Conservation (phyloP, 805 yeast species). For the Zygoascus bituminiphila region DNA sequence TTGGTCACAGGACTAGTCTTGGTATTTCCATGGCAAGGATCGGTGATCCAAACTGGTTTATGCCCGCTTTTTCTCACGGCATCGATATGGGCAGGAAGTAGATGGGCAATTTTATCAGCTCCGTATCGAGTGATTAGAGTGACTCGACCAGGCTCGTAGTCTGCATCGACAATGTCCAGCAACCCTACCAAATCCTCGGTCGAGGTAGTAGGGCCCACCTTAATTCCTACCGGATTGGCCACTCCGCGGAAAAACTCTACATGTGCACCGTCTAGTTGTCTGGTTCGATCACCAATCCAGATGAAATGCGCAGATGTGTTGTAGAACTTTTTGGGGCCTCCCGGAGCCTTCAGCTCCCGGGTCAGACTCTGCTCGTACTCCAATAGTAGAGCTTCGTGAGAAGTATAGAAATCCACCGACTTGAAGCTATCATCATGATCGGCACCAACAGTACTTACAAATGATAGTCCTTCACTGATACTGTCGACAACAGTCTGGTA, state of each 20-base stretch:
- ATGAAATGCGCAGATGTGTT: slow-evolving; percentile 37
- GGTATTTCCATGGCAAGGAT: slow-evolving; percentile 40
- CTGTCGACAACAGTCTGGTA: slow-evolving; percentile 31
- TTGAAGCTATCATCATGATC: slow-evolving; percentile 20
- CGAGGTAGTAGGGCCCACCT: slow-evolving; percentile 37
- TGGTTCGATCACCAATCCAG: slow-evolving; percentile 39
- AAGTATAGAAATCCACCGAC: slow-evolving; percentile 33
- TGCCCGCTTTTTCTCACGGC: slow-evolving; percentile 33
- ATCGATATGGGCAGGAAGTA: slow-evolving; percentile 33
- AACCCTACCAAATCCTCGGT: slow-evolving; percentile 31
- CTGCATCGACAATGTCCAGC: slow-evolving; percentile 34
- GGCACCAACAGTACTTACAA: slow-evolving; percentile 35
- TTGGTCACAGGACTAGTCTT: slow-evolving; percentile 32
- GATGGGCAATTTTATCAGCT: slow-evolving; percentile 27
- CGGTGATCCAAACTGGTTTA: slow-evolving; percentile 37
- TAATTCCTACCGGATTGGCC: slow-evolving; percentile 36
- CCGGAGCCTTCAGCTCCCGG: slow-evolving; percentile 21
- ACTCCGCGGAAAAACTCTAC: slow-evolving; percentile 38
- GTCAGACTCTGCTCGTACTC: slow-evolving; percentile 37
- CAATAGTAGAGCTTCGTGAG: slow-evolving; percentile 36
- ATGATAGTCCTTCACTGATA: slow-evolving; percentile 31
- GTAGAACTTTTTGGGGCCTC: slow-evolving; percentile 24
- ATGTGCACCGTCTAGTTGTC: slow-evolving; percentile 39
- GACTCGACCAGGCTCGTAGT: slow-evolving; percentile 31
- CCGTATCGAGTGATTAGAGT: slow-evolving; percentile 38